Base-by-base conservation (phyloP, 2,329 filamentous ascomycete genomes). In the Purpureocillium lavendulum region DNA sequence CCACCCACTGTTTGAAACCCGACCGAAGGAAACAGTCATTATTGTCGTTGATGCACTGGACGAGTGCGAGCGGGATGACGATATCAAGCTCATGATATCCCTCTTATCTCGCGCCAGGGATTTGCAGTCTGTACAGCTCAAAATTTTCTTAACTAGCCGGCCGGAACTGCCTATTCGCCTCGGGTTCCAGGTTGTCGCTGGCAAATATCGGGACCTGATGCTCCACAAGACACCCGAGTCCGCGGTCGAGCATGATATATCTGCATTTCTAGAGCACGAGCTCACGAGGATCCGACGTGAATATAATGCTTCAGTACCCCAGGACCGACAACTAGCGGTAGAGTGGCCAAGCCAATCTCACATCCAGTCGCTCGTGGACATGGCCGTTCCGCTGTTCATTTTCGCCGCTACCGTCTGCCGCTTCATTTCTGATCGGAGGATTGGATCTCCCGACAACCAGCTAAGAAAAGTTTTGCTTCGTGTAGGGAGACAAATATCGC, bases 111-210 rank as follows among this genome's bases (percentile, higher is more conserved):
- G 21, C 35, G 18, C 21, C 21, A 10, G 6, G 10, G 10, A 26
- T 5, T 5, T 5, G 21, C 21, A 26, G 21, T 26, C 21, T 5
- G 21, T 10, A 10, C 21, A 31, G 6, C 34, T 66, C 7, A 55
- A 51, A 34, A 38, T 64, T 2, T 65, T 70, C 21, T n/a, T 70
- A 0, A 70, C 66, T 0, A 70, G 65, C 33, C 52, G 66, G 9
- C 66, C 66, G 0, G 60, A 70, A 16, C 39, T 64, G 2, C 55
- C 57, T 0, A 55, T 68, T 17, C 57, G 60, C 0, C 46, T 62
- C 10, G 57, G 60, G 0, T 69, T 71, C 30, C 39, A 40, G 0
- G 9, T 46, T 6, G 50, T 61, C 11, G 33, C 46, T 3, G 53
- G 50, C 1, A 16, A 15, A 0, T 49, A 54, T 21, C 34, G 32